These are phyloP conservation scores for Monosporozyma aerobia DNA, from an alignment of 805 yeast genomes.

Conservation along the genomic window DNA sequence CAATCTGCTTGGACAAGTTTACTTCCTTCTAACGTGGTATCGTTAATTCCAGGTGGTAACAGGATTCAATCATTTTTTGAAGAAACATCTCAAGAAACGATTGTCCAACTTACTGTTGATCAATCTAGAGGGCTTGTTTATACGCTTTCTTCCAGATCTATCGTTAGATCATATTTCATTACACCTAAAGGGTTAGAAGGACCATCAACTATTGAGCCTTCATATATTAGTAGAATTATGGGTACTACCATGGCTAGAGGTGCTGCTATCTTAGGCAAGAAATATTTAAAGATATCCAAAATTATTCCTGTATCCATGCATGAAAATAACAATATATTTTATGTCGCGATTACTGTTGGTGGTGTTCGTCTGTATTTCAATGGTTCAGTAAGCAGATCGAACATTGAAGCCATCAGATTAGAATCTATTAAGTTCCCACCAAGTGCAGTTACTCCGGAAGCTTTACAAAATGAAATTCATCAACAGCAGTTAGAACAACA, in stretches of 20 bases:
- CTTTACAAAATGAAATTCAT: conserved; percentile 26
- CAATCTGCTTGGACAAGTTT: conserved; percentile 48
- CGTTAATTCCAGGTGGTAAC: conserved; percentile 31
- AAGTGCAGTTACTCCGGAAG: conserved; percentile 28
- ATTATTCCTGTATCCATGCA: conserved; percentile 33
- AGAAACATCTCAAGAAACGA: conserved; percentile 41
- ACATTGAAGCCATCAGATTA: conserved; percentile 34
- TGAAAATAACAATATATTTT: conserved; percentile 61
- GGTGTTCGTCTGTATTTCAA: conserved; percentile 69
- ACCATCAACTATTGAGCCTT: conserved; percentile 32
- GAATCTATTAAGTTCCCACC: conserved; percentile 60
- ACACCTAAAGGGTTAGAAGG: conserved; percentile 35
- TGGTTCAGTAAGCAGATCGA: conserved; percentile 31
- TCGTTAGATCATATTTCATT: conserved; percentile 67
- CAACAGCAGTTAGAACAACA: conserved; percentile 34
- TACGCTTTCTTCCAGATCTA: conserved; percentile 71
- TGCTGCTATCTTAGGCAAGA: conserved; percentile 47
- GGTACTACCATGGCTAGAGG: conserved; percentile 39
- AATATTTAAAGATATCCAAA: conserved; percentile 51
- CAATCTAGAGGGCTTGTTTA: conserved; percentile 69
- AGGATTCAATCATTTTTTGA: conserved; percentile 30
- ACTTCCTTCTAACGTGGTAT: conserved; percentile 35
- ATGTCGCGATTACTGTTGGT: conserved; percentile 70
- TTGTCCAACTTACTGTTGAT: conserved; percentile 64
- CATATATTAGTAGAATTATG: conserved; percentile 32